A percentile compares a stretch with the other conserved stretches of the same genome.
Conservation (phyloP, 2,329 filamentous ascomycete genomes). For the Alternaria atra region DNA sequence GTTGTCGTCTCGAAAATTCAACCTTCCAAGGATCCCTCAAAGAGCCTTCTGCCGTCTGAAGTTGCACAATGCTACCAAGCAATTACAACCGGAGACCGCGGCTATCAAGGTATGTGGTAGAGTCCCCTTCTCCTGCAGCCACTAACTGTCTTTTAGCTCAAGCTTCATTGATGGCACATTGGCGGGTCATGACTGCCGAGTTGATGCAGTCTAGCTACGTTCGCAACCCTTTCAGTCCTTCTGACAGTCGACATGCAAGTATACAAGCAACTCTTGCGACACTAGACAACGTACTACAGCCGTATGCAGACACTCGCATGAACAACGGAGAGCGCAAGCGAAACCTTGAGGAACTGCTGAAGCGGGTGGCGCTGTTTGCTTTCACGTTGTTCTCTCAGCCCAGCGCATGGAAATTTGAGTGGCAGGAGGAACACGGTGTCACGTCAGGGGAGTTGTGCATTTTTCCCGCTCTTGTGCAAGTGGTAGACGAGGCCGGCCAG, state of each 20-base stretch:
- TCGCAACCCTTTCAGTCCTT: conserved; percentile 32
- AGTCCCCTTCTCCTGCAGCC: background rate
- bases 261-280: conserved; percentile 30
- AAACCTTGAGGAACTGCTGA: conserved; percentile 49
- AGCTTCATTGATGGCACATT: conserved; percentile 32
- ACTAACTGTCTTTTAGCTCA: conserved; percentile 22
- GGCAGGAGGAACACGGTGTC: conserved; percentile 34
- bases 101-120: conserved; percentile 25
- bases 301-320: conserved; percentile 38
- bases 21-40: conserved; percentile 19
- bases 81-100: conserved; percentile 19
- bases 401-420: conserved; percentile 46
- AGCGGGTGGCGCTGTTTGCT: conserved; percentile 45
- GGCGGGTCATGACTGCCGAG: conserved; percentile 44
- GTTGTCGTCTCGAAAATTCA: conserved; percentile 37
- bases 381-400: conserved; percentile 50
- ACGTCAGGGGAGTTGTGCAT: conserved; percentile 43
- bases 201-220: conserved; percentile 40
- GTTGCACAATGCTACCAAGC: conserved; percentile 31
- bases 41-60: conserved; percentile 41
- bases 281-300: conserved; percentile 40
- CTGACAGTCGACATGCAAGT: conserved; percentile 36
- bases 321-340: conserved; percentile 37
- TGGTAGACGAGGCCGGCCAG: conserved; percentile 41
- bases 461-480: conserved; percentile 48